These are phyloP conservation scores for Berkeleyomyces rouxiae DNA, from an alignment of 2,329 filamentous ascomycete genomes.

Conservation along the genomic window DNA sequence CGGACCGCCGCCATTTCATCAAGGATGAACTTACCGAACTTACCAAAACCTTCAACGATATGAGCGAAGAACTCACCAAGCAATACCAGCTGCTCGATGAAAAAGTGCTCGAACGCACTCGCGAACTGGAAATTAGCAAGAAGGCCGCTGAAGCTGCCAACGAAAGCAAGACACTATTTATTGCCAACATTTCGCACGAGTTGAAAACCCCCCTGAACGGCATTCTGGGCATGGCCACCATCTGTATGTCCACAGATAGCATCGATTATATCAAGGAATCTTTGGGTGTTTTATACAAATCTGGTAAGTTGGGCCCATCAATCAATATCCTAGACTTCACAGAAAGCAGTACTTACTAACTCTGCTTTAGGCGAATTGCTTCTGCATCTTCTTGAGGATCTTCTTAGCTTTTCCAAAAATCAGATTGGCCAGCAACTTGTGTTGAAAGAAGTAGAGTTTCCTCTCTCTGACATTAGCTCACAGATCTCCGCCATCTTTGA, in stretches of 20 bases:
- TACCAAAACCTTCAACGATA: slow-evolving; percentile 76
- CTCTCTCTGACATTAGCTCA: slow-evolving; percentile 64
- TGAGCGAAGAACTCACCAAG: slow-evolving; percentile 77
- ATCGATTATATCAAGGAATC: slow-evolving; percentile 62
- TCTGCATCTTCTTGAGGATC: slow-evolving; percentile 71
- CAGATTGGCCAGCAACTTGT: slow-evolving; percentile 74
- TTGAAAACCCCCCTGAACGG: slow-evolving; percentile 91
- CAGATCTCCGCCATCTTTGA: slow-evolving; percentile 79
- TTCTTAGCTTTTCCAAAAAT: slow-evolving; percentile 88
- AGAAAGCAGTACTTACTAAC: slow-evolving; percentile 10
- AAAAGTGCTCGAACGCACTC: slow-evolving; percentile 66
- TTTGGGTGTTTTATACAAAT: slow-evolving; percentile 77
- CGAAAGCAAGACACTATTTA: slow-evolving; percentile 92
- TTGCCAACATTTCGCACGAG: slow-evolving; percentile 80
- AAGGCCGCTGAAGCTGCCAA: slow-evolving; percentile 89
- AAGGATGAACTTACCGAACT: slow-evolving; percentile 77
- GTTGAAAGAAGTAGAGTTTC: slow-evolving; percentile 73
- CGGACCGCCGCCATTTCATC: slow-evolving; percentile 55
- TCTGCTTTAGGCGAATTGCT: slow-evolving; percentile 44
- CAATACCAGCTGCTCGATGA: slow-evolving; percentile 76
- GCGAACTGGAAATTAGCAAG: slow-evolving; percentile 75
- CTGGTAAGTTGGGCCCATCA: slow-evolving; percentile 25
- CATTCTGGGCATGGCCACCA: slow-evolving; percentile 83
- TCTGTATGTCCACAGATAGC: slow-evolving; percentile 85
- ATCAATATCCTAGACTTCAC: background rate